These are phyloP conservation scores for Phaffia australis DNA, from an alignment of 768 basidiomycete genomes.

Conservation along the genomic window DNA sequence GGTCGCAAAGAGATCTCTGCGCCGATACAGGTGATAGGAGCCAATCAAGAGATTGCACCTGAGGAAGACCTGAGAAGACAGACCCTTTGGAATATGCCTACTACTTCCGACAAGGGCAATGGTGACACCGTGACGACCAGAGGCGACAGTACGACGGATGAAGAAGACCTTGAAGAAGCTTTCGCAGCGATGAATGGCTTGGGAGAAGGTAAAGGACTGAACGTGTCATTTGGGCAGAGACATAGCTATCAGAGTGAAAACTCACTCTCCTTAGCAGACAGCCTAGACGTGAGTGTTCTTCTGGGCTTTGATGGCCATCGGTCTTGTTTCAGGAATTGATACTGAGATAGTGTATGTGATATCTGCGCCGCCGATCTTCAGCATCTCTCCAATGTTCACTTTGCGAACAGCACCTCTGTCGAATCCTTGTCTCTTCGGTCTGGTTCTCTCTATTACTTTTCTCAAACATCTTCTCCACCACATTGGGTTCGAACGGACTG, in stretches of 20 bases:
- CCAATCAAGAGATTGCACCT: not conserved
- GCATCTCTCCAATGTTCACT: not conserved
- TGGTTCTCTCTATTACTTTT: slow-evolving; percentile 15
- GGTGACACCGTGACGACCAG: no score
- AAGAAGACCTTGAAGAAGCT: no score
- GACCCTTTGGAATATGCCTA: no score
- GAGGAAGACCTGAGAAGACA: slow-evolving; percentile 1
- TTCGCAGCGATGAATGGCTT: no score
- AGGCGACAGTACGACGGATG: no score
- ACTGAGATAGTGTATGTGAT: not conserved
- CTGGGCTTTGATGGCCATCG: not conserved
- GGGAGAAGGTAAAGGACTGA: no score
- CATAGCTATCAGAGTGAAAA: not conserved
- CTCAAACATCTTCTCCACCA: not conserved
- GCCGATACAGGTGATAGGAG: not conserved
- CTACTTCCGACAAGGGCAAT: no score
- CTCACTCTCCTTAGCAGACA: not conserved
- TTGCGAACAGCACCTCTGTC: not conserved
- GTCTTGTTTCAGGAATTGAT: not conserved
- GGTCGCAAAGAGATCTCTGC: not conserved
- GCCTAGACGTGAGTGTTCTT: not conserved
- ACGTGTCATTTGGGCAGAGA: no score
- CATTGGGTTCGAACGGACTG: slow-evolving; percentile 19
- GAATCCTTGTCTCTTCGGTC: slow-evolving; percentile 2
- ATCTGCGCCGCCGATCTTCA: not conserved